Conservation (phyloP, 305 asterid genomes). For the Coffea humblotiana region DNA sequence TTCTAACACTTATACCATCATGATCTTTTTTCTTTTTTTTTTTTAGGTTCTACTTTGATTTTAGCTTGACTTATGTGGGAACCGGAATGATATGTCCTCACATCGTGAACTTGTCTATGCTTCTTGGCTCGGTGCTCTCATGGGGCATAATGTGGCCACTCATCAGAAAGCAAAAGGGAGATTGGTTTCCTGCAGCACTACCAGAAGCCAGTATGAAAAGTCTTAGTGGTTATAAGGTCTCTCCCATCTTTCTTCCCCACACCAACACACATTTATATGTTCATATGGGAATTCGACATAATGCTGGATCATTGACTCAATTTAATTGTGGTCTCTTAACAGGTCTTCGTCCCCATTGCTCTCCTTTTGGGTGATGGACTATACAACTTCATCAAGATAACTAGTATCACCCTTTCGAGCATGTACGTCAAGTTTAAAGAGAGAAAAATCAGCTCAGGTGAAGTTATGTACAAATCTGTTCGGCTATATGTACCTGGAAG, state of each 20-base stretch:
- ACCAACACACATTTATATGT: not conserved
- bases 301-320: not conserved
- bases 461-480: not conserved
- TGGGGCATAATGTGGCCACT: constrained; percentile 89
- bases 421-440: constrained; percentile 27
- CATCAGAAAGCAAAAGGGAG: constrained; percentile 51
- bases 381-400: constrained; percentile 61
- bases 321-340: constrained; percentile 2
- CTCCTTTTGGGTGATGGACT: constrained; percentile 87
- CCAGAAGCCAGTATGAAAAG: constrained; percentile 74
- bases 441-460: constrained; percentile 41
- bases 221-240: constrained; percentile 81
- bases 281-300: not conserved
- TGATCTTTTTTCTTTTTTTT: constrained; percentile 6
- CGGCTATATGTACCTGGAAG: not conserved
- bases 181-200: constrained; percentile 64
- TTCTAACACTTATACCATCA: not conserved
- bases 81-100: constrained; percentile 92
- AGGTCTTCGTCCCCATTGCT: constrained; percentile 78
- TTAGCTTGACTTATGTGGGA: constrained; percentile 82
- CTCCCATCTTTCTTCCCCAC: not conserved
- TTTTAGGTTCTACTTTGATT: constrained; percentile 76
- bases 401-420: constrained; percentile 38
- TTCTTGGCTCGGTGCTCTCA: constrained; percentile 72
- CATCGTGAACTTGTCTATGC: constrained; percentile 70